Base-by-base conservation (phyloP, 441 rosid species). In the California macrophylla region DNA sequence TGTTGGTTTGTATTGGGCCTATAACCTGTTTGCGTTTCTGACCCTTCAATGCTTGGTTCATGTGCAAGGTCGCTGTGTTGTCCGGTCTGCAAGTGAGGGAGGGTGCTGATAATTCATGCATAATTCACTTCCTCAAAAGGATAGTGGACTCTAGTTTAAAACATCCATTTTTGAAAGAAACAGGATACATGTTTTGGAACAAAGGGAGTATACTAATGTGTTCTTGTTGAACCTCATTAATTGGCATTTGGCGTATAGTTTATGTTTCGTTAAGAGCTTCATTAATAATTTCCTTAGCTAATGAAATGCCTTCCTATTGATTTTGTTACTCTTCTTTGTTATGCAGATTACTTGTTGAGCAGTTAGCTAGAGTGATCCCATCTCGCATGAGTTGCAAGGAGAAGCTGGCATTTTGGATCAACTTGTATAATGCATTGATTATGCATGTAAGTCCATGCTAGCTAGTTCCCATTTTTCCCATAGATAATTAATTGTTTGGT, bases 391-490 rank as follows among this genome's bases (percentile, higher is more conserved):
- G 73, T 64, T 73, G 75, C 72, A 74, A 71, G 24, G 87, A 86
- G 86, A 88, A 86, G 85, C 77, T 88, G 54, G 86, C 91, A 67
- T 88, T 88, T 79, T 88, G 93, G 93, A 83, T 86, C 79, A 88
- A 88, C 65, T 77, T 86, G 77, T 88, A 88, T 42, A 85, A 88
- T 75, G 93, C 93, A 29, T 77, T 88, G 83, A 81, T 88, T 68
- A 84, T 88, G 93, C 93, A 88, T 78, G 93, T 88, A 81, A 82
- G 67, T 76, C 28, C 21, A 40, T 12, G 38, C 10, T 26, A 13
- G 38, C 16, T 28, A 10, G 32, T 61, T 20, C 66, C 36, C 12
- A 8, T 26, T 25, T 62, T 23, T 9, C 61, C 61, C 61, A 8
- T 13, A 56, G n/a, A 23, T 56, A 21, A 24, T 20, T 42, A 15